Base-by-base conservation (phyloP, 2,329 filamentous ascomycete species). In the Nigrospora osmanthi region DNA sequence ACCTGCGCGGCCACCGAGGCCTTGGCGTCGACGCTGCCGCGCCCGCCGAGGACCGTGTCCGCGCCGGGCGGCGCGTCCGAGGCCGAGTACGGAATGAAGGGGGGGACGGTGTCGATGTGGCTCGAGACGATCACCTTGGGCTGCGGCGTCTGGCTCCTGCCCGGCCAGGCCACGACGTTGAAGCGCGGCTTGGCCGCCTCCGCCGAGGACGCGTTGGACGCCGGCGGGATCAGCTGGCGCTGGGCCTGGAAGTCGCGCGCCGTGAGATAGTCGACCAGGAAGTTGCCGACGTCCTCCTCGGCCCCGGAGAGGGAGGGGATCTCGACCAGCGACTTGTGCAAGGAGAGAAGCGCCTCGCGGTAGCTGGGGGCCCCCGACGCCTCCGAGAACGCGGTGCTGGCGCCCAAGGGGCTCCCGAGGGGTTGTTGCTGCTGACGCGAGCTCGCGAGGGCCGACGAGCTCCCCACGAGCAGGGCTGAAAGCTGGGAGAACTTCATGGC, bases 21-120 rank as follows among this genome's bases (percentile, higher is more conserved):
- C 59, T 87, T 87, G 54, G 80, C 82, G 58, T 83, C 88, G 16
- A 89, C 86, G 43, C 75, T 82, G 41, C 88, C 88, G 31, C 88
- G 80, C 3, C 88, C 88, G 42, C 73, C 76, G 48, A 91, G 85
- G 47, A 74, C 49, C 42, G 76, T 71, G 48, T 76, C 58, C 7
- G 58, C 48, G 13, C 63, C 69, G 33, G 69, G 54, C 54, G 49
- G 57, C 9, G 72, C 71, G 35, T 72, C 65, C 31, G 73, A 69
- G 11, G 81, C 73, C 36, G 71, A 70, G 62, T 89, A 89, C 0
- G 82, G 82, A 47, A 87, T 84, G 60, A 78, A 80, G 0, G 86
- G 86, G 1, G 86, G 84, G 0, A 87, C 83, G 2, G 77, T 77
- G 56, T 96, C 90, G 55, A 95, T 91, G 61, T 95, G 89, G 46